Base-by-base conservation (phyloP, 768 basidiomycete genomes). In the Panellus pusillus region DNA sequence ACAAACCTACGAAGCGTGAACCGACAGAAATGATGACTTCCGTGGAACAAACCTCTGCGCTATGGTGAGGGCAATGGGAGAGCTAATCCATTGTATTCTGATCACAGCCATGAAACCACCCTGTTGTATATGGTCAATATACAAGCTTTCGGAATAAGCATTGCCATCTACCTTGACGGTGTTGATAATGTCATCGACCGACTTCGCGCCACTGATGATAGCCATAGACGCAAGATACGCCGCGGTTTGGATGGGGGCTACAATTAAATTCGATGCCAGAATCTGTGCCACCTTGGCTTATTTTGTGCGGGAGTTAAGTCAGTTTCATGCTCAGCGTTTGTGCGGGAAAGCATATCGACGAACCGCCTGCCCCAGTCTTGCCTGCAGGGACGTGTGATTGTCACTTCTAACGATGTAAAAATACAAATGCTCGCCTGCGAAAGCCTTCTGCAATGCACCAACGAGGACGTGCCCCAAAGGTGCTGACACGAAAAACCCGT, bases 401-500 rank as follows among this genome's bases (percentile, higher is more conserved):
- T 24, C 24, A 24, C 24, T 24, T 24, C 24, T 24, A 2, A 6
- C 24, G 24, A 3, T 24, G 24, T 24, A 24, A 24, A n/a, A 24
- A 24, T 24, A 24, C 24, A 24, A 24, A 24, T 2, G 2, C 24
- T 24, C 24, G 24, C 24, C 24, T 24, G 83, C 82, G 64, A 95
- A 94, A 13, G 79, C 78, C 62, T 79, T 86, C 70, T 93, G 91
- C 53, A 94, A 70, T 37, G 76, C 61, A 49, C 86, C 83, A 17
- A 91, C 80, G 55, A 93, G 82, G 66, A 79, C 70, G 65, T 95
- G 93, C 38, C 83, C 79, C 28, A 95, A 67, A 0, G 93, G 93
- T 6, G 91, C 93, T 12, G 91, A 91, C 37, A 95, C 79, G 61
- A 88, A 76, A 72, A 89, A 83, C 55, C 93, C 93, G 65, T 92